Evolutionary conservation across 1,284 basidiomycete genomes (phyloP).

Genomic region (Sanghuangporus weigelae): DNA sequence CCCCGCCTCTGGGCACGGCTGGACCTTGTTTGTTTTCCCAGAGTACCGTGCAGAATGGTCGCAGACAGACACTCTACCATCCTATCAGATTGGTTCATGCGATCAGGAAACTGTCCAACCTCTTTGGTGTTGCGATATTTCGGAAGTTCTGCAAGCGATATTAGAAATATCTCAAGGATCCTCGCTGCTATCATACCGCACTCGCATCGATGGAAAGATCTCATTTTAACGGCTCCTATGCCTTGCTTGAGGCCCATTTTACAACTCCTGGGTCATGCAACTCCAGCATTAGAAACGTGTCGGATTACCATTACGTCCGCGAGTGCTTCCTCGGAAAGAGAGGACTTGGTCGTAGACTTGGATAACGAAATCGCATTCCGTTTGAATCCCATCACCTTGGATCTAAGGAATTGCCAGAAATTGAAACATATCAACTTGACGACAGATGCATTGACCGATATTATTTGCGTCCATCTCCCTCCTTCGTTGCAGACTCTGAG

Average conservation of each 20-base stretch:
- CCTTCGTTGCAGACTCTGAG: neutral
- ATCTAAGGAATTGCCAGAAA: neutral
- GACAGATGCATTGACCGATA: conserved; percentile 1
- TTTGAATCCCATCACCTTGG: neutral
- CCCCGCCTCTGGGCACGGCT: conserved; percentile 17
- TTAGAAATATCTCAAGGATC: neutral
- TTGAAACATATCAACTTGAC: neutral
- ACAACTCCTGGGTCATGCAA: neutral
- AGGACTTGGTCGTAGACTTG: neutral
- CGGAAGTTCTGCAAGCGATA: conserved; percentile 2
- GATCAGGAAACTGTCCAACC: neutral
- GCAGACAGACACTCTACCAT: neutral
- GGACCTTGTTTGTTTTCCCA: conserved; percentile 5
- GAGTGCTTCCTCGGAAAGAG: neutral
- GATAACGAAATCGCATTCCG: neutral
- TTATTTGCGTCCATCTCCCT: neutral
- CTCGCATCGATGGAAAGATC: neutral
- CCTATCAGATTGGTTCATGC: neutral
- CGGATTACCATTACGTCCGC: conserved; percentile 1
- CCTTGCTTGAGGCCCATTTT: conserved; percentile 2
- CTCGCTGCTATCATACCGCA: neutral
- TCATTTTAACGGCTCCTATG: conserved; percentile 7
- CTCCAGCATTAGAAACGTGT: neutral
- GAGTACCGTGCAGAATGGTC: neutral
- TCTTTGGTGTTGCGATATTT: conserved; percentile 1